Percentiles rank a stretch among this genome's conserved stretches.
These are phyloP conservation scores for Sporothrix brunneoviolacea DNA, from an alignment of 2,329 filamentous ascomycete species.

Conservation along the genomic window DNA sequence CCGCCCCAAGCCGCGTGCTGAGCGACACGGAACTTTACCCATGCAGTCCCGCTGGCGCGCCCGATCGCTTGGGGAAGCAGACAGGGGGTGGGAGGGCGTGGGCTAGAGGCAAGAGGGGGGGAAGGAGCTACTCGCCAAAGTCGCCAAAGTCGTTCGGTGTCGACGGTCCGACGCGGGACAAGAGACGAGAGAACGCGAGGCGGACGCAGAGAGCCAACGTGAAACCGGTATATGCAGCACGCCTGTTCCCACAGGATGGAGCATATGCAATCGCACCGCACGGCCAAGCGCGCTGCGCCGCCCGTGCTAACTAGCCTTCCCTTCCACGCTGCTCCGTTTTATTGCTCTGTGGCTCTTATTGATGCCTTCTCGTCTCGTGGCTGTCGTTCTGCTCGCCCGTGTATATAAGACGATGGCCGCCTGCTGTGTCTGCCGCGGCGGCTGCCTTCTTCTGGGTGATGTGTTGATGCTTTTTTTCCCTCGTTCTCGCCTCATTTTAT, in stretches of 20 bases:
- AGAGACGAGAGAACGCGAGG: background rate
- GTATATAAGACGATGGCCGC: slow-evolving; percentile 16
- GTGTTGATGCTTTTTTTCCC: slow-evolving; percentile 2
- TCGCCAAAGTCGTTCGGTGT: slow-evolving; percentile 35
- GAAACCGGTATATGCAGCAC: slow-evolving; percentile 7
- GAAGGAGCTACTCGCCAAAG: background rate
- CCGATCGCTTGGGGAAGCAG: slow-evolving; percentile 5
- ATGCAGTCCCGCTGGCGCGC: slow-evolving; percentile 2
- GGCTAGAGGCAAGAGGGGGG: no score
- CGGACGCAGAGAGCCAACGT: background rate
- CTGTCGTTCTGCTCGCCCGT: background rate
- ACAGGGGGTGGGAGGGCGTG: no score
- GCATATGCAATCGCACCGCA: no score
- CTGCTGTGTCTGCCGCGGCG: background rate
- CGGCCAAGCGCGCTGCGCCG: background rate
- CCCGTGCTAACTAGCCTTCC: background rate
- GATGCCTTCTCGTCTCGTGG: background rate
- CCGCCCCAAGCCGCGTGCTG: no score
- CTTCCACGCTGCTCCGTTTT: background rate
- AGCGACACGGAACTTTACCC: slow-evolving; percentile 3
- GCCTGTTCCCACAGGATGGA: slow-evolving; percentile 8
- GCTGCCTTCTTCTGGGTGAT: slow-evolving; percentile 7
- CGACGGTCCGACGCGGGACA: slow-evolving; percentile 45
- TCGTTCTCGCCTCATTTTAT: background rate
- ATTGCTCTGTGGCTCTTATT: background rate